A percentile compares a stretch with the other conserved stretches of the same genome.
phyloP scores from a whole-genome alignment of 2,329 filamentous ascomycete species.

The Aspergillus transmontanensis region DNA sequence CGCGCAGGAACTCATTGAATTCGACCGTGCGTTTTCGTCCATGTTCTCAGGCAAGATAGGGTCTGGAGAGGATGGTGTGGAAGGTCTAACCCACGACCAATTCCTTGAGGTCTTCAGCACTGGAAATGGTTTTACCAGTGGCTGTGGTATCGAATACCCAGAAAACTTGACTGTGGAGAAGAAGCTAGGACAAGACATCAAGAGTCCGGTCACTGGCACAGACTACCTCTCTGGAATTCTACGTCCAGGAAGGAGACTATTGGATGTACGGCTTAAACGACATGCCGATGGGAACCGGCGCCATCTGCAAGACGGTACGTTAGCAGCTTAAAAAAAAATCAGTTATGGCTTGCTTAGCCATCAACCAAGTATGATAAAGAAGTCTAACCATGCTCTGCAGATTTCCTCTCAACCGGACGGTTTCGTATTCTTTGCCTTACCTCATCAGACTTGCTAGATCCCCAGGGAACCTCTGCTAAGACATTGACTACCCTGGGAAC shows the following conservation, averaged over 20 bases:
- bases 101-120: conserved; percentile 41
- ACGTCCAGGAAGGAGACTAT: conserved; percentile 37
- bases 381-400: conserved; percentile 17
- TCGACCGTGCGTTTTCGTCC: conserved; percentile 42
- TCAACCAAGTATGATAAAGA: too few species aligned
- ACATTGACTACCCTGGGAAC: conserved; percentile 27
- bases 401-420: conserved; percentile 40
- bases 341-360: neutral
- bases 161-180: conserved; percentile 33
- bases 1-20: conserved; percentile 42
- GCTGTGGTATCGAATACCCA: conserved; percentile 43
- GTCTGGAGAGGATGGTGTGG: conserved; percentile 23
- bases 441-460: conserved; percentile 37
- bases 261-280: conserved; percentile 36
- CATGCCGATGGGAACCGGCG: conserved; percentile 41
- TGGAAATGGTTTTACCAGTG: conserved; percentile 43
- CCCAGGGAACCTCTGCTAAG: conserved; percentile 28
- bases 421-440: conserved; percentile 41
- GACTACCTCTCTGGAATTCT: conserved; percentile 40
- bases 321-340: neutral
- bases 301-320: conserved; percentile 40
- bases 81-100: conserved; percentile 35
- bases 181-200: conserved; percentile 4
- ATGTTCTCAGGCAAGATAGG: conserved; percentile 45
- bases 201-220: conserved; percentile 32